phyloP scores from a whole-genome alignment of 305 asterid genomes.

The Rubia tinctorum region DNA sequence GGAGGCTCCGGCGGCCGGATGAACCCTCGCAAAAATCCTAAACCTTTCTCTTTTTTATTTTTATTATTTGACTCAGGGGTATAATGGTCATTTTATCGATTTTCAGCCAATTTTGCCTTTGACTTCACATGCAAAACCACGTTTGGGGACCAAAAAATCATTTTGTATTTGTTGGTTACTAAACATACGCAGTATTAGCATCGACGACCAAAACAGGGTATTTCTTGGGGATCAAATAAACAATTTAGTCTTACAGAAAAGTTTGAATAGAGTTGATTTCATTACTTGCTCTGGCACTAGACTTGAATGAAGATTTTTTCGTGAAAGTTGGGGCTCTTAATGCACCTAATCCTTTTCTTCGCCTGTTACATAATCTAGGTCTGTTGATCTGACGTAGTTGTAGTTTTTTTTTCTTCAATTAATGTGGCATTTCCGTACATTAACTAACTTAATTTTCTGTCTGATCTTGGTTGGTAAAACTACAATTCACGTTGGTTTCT shows the following conservation, averaged over 20 bases:
- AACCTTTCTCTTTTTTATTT: no score
- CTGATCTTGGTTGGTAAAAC: background rate
- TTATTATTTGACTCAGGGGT: no score
- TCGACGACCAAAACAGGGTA: no score
- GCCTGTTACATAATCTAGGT: conserved; percentile 65
- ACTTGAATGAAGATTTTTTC: conserved; percentile 52
- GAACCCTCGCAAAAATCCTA: no score
- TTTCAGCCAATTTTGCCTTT: no score
- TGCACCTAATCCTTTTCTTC: conserved; percentile 40
- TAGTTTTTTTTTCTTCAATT: background rate
- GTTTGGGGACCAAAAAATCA: no score
- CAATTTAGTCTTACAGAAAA: conserved; percentile 26
- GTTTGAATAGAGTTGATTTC: conserved; percentile 41
- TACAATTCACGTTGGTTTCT: background rate
- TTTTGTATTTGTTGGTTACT: no score
- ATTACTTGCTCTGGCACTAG: conserved; percentile 46
- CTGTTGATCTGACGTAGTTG: background rate
- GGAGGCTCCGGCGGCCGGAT: no score
- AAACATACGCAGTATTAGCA: no score
- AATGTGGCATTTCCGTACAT: background rate
- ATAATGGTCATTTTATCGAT: no score
- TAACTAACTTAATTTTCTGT: background rate
- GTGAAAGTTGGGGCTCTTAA: conserved; percentile 46
- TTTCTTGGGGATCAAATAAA: no score
- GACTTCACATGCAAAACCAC: no score